These are phyloP conservation scores for Ustilaginoidea virens DNA, from an alignment of 2,329 filamentous ascomycete species.

Conservation along the genomic window DNA sequence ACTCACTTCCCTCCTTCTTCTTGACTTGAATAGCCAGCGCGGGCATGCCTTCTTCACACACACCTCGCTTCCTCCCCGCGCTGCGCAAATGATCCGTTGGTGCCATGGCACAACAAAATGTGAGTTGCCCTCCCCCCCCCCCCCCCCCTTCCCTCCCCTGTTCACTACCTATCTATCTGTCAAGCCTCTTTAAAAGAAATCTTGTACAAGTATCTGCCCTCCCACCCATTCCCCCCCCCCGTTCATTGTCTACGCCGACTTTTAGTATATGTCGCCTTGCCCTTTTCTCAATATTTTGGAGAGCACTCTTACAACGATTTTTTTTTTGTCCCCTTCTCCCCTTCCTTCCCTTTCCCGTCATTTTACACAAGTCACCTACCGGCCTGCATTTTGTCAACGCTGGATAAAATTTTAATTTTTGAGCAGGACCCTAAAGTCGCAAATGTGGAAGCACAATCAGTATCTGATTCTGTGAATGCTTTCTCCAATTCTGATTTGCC, in stretches of 20 bases:
- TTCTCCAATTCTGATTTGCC: conserved; percentile 30
- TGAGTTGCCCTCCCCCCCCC: conserved; percentile 9
- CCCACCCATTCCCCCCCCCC: conserved; percentile 3
- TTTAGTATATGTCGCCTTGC: conserved; percentile 4
- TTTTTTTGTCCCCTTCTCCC: too few species aligned
- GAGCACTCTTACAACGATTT: neutral
- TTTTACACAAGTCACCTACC: neutral
- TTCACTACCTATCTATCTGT: too few species aligned
- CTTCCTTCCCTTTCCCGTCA: conserved; percentile 1
- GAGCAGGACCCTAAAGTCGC: conserved; percentile 19
- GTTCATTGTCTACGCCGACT: conserved; percentile 4
- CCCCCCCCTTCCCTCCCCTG: conserved; percentile 5
- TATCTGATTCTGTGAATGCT: conserved; percentile 28
- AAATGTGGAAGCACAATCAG: conserved; percentile 17
- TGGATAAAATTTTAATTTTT: neutral
- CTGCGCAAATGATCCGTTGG: conserved; percentile 18
- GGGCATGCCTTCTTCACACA: conserved; percentile 15
- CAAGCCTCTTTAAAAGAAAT: too few species aligned
- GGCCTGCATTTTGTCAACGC: too few species aligned
- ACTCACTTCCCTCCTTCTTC: conserved; percentile 3
- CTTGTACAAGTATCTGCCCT: too few species aligned
- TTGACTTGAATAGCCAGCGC: conserved; percentile 6
- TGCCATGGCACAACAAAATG: conserved; percentile 25
- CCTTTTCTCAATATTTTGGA: conserved; percentile 1
- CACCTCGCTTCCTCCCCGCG: conserved; percentile 16